Base-by-base conservation (phyloP, 345 rosid species). In the Jatropha curcas region DNA sequence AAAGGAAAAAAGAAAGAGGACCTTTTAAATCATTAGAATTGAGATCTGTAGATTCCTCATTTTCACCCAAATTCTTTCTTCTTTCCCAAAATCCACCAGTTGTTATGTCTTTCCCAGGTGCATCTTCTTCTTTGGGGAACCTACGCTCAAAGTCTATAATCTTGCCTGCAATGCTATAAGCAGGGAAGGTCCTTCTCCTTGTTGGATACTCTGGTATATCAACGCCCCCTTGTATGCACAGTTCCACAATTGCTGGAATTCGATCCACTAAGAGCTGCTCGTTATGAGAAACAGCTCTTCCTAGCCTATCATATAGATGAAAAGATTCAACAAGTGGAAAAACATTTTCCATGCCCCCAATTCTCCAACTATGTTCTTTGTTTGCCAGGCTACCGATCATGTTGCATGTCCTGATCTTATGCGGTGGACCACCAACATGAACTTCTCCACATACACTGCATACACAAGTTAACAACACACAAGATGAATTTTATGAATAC, bases 221-320 rank as follows among this genome's bases (percentile, higher is more conserved):
- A 22, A 86, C 68, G 34, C 86, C 90, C 35, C 82, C 86, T 79
- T 86, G 90, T 74, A 86, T 57, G 67, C 88, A 84, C 31, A 82
- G 72, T 73, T 86, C 90, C n/a, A 79, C 75, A 61, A 84, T 76
- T 56, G 88, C 86, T 25, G 85, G 86, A 62, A 86, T 79, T 20
- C 75, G 80, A 71, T 86, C 90, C 51, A 82, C 85, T 71, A 70
- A 62, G 7, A 86, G 84, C 60, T 70, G 73, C 65, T 82, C 88
- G 3, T 84, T 74, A 64, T 86, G 90, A 58, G 86, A 80, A 71
- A 86, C 81, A 30, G 84, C 86, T 79, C 85, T 81, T 37, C 90
- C 88, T n/a, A 86, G 39, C 65, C 88, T 74, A 72, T 86, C 86
- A 71, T 84, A 84, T 10, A 84, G 74, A 81, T 86, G 88, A 70